phyloP scores from a whole-genome alignment of 148 eudicot genomes.

The Fagopyrum esculentum region DNA sequence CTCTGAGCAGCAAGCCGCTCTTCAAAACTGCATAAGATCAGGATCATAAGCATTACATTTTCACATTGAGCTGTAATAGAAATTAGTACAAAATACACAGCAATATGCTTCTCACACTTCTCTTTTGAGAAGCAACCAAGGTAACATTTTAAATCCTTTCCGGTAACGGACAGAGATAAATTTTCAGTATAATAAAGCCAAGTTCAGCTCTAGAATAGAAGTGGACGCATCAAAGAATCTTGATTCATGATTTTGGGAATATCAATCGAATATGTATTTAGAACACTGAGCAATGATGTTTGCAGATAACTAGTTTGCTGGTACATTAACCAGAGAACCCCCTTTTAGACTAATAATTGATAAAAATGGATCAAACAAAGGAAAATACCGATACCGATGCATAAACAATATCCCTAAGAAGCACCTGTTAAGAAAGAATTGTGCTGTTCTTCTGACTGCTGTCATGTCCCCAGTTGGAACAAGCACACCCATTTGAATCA shows the following conservation, averaged over 20 bases:
- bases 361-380: conserved; percentile 1
- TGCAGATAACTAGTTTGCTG: not conserved
- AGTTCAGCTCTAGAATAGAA: not conserved
- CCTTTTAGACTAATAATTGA: not conserved
- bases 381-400: not conserved
- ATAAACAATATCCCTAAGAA: not conserved
- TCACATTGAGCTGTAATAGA: not conserved
- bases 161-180: not conserved
- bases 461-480: conserved; percentile 99
- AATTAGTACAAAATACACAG: not conserved
- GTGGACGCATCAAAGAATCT: not conserved
- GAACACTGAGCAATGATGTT: not conserved
- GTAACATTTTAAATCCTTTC: not conserved
- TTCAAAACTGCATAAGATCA: conserved; percentile 61
- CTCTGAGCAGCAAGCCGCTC: conserved; percentile 91
- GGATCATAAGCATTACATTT: not conserved
- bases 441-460: conserved; percentile 93
- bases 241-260: not conserved
- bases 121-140: not conserved
- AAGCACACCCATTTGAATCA: conserved; percentile 96
- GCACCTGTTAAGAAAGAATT: conserved; percentile 89
- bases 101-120: not conserved
- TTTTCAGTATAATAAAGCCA: not conserved
- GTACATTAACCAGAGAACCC: not conserved
- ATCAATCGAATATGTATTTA: not conserved